Base-by-base conservation (phyloP, 2,329 filamentous ascomycete genomes). In the Aspergillus caelatus region DNA sequence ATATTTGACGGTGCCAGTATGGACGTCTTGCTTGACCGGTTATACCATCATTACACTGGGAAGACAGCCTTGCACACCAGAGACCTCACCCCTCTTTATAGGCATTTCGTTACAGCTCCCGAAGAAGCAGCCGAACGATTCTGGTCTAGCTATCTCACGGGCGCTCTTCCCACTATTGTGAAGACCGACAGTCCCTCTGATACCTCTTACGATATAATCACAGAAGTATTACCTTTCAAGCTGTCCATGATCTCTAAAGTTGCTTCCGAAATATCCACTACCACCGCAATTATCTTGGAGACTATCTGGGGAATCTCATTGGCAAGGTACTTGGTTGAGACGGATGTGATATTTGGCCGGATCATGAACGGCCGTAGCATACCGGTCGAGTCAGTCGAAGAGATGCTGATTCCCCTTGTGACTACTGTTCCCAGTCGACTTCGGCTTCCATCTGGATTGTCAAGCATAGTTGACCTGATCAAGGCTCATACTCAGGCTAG, bases 1-100 rank as follows among this genome's bases (percentile, higher is more conserved):
- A 62, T 66, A 21, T 66, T 65, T 14, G 64, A 66, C 26, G 64
- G 64, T 41, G 64, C 62, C 23, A 65, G 60, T 39, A 61, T 66
- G 56, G 41, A 16, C 8, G 11, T 66, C 19, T 58, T 66, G 28
- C 60, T 66, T 36, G 46, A 55, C 34, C 60, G 60, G 7, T 52
- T 66, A 16, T 59, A 64, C 43, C 56, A 55, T n/a, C 64, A 66
- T 53, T 66, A 66, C 19, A 58, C 57, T 50, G 60, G 64, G 7
- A 34, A 62, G 9, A 41, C 39, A n/a, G 21, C 57, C 21, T 28
- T 52, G 16, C 19, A 52, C 55, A 54, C 59, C 14, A 50, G 10
- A 16, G 26, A 50, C 16, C 46, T 30, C 26, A 30, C 46, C 7
- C 46, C 46, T 30, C 46, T 50, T 50, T 50, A 50, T 11, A 9